phyloP scores from a whole-genome alignment of 176 grass and related monocot species.

The Ensete ventricosum region DNA sequence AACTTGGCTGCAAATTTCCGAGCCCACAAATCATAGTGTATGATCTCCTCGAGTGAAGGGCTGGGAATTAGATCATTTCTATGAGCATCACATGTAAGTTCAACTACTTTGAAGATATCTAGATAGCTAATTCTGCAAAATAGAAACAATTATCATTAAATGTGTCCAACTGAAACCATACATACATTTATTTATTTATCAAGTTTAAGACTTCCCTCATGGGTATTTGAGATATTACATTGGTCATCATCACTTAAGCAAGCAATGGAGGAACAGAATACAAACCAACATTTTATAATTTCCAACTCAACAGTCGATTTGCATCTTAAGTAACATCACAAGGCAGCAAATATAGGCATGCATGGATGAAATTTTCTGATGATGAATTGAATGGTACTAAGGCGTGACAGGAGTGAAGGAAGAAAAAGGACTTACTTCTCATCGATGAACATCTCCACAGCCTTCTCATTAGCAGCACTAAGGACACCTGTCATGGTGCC shows the following conservation, averaged over 20 bases:
- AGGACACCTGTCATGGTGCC: constrained; percentile 99
- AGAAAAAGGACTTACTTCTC: constrained; percentile 56
- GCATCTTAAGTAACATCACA: too few relatives aligned
- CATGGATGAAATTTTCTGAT: background rate
- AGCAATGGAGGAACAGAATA: too few relatives aligned
- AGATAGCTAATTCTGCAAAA: constrained; percentile 73
- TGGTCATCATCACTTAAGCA: too few relatives aligned
- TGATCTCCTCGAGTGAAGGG: constrained; percentile 78
- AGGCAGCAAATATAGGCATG: too few relatives aligned
- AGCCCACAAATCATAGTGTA: constrained; percentile 93
- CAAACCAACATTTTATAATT: too few relatives aligned
- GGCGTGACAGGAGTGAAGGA: constrained; percentile 19
- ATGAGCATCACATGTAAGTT: constrained; percentile 66
- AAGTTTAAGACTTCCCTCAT: too few relatives aligned
- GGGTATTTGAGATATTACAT: too few relatives aligned
- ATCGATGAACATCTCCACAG: constrained; percentile 88
- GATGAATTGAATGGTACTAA: constrained; percentile 15
- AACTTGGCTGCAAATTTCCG: constrained; percentile 50
- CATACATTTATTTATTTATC: too few relatives aligned
- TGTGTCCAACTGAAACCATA: background rate
- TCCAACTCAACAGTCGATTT: too few relatives aligned
- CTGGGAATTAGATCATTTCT: constrained; percentile 56
- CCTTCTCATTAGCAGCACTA: constrained; percentile 97
- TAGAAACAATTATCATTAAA: background rate
- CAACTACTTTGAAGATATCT: constrained; percentile 93